A percentile compares a stretch with the other conserved stretches of the same genome.
Conservation (phyloP, 2,329 filamentous ascomycete species). For the Saccharata proteae region DNA sequence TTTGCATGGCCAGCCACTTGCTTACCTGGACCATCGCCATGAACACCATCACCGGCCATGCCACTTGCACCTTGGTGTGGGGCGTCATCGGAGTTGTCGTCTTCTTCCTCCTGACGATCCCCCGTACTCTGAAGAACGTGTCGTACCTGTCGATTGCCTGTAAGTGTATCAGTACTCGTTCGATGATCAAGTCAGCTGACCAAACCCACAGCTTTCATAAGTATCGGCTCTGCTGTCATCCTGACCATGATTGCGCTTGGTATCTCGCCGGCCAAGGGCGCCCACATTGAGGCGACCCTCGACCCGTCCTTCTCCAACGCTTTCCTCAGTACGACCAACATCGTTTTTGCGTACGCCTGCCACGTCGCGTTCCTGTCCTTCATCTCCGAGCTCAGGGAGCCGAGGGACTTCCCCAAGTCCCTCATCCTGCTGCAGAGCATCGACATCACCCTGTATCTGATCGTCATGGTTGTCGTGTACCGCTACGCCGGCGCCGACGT, state of each 20-base stretch:
- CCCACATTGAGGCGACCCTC: constrained; percentile 14
- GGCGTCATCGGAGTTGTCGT: constrained; percentile 47
- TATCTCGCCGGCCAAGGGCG: constrained; percentile 30
- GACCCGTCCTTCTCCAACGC: constrained; percentile 18
- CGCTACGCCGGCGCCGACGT: constrained; percentile 37
- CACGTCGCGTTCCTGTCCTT: constrained; percentile 57
- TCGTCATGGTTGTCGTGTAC: constrained; percentile 41
- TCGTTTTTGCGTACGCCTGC: constrained; percentile 56
- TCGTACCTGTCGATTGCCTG: constrained; percentile 48
- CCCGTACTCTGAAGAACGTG: constrained; percentile 48
- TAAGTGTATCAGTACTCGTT: constrained; percentile 17
- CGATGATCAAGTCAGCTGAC: too few species aligned
- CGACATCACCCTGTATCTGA: constrained; percentile 48
- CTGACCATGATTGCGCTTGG: constrained; percentile 58
- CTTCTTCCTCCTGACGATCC: constrained; percentile 47
- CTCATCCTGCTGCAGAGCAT: constrained; percentile 45
- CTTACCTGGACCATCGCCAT: constrained; percentile 57
- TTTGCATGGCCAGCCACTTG: constrained; percentile 59
- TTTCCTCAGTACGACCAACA: constrained; percentile 36
- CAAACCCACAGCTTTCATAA: constrained; percentile 32
- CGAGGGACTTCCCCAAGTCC: constrained; percentile 48
- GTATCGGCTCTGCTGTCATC: constrained; percentile 50
- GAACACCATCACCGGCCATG: constrained; percentile 48
- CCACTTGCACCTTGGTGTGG: constrained; percentile 53
- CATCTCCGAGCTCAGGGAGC: constrained; percentile 51